A percentile compares a stretch with the other conserved stretches of the same genome.
Conservation (phyloP, 1,284 basidiomycete genomes). For the Salmacisia buchloeana region DNA sequence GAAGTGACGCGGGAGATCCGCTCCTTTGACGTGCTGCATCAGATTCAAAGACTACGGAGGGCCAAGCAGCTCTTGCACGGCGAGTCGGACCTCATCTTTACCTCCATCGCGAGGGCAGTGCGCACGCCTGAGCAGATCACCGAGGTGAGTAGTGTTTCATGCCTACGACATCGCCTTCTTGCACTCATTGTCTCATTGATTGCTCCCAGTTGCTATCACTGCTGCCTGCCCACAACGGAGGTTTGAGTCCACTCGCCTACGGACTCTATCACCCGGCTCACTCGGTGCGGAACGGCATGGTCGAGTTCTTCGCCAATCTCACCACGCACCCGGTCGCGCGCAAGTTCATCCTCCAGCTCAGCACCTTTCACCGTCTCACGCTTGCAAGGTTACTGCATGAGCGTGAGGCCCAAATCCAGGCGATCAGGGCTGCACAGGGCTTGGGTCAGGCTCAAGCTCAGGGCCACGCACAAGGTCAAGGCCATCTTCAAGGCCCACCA, state of each 20-base stretch:
- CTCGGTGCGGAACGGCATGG: slow-evolving; percentile 67
- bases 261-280: slow-evolving; percentile 81
- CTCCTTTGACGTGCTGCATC: slow-evolving; percentile 68
- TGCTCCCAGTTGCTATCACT: slow-evolving; percentile 66
- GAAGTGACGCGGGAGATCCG: slow-evolving; percentile 59
- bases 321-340: slow-evolving; percentile 60
- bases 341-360: slow-evolving; percentile 74
- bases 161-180: background rate
- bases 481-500: background rate
- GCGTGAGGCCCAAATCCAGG: background rate
- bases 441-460: background rate
- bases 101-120: slow-evolving; percentile 57
- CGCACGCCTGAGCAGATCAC: slow-evolving; percentile 73
- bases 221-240: slow-evolving; percentile 71
- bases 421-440: too few relatives aligned
- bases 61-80: slow-evolving; percentile 60
- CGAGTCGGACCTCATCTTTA: slow-evolving; percentile 72
- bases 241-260: slow-evolving; percentile 76
- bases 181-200: background rate
- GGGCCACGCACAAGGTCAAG: background rate
- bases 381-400: slow-evolving; percentile 46
- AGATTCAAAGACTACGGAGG: slow-evolving; percentile 64
- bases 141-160: slow-evolving; percentile 60
- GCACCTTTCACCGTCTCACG: slow-evolving; percentile 84
- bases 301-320: slow-evolving; percentile 56